Evolutionary conservation across 2,329 filamentous ascomycete species (phyloP), one percentile per base, ranked within the genome.

Genomic region (Westerdykella ornata): DNA sequence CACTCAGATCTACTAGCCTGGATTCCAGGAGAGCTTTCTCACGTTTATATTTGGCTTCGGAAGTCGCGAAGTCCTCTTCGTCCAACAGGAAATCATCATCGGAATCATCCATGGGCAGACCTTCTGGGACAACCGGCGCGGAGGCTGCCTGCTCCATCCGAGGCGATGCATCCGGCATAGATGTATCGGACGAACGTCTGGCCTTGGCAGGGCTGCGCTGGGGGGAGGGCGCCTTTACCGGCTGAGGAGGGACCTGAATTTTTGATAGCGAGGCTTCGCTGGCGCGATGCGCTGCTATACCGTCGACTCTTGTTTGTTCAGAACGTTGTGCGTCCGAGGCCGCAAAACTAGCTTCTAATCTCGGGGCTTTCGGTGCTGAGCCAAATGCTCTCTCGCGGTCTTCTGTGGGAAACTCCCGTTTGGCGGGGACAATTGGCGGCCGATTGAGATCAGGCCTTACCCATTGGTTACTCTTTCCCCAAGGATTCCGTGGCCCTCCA

Each of bases 11-110:
- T 16, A 69, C 58, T 39, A 67, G 62, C 44, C 68, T 66, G 3
- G 68, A 58, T 46, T 69, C 68, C 5, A 73, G 58, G 37, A 62
- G 58, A 11, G 69, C 57, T 48, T 70, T 71, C 43, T 71, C 65
- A 8, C 66, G 59, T 33, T 70, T 69, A 45, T 71, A 73, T 37
- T 69, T 72, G 4, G 66, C 68, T 52, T 72, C 68, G 15, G 67
- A 66, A 22, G 70, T 63, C 7, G 68, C 68, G 39, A 70, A 67
- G 39, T 72, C 66, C 26, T 59, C 69, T 43, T 73, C 69, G 26
- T 69, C 67, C 9, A 70, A 57, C 46, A 72, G 69, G 39, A 71
- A 58, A 37, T 69, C 69, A 38, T 73, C 71, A 15, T 74, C 71
- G 16, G 69, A 71, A 38, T 68, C 70, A 14, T 60, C 56, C 17